phyloP scores from a whole-genome alignment of 176 grass and related monocot species.

The Eragrostis nindensis region DNA sequence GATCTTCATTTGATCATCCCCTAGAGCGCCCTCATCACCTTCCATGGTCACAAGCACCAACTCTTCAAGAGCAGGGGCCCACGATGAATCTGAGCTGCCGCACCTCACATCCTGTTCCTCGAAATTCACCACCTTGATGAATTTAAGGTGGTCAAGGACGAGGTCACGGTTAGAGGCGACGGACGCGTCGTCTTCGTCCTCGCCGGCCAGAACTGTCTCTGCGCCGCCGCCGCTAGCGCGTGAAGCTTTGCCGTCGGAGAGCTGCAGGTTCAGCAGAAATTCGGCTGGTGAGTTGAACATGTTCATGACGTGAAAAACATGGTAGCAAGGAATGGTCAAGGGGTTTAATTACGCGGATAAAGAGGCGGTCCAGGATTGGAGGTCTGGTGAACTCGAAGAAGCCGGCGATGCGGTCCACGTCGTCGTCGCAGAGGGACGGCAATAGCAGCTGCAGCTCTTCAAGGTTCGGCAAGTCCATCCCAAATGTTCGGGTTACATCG shows the following conservation, averaged over 20 bases:
- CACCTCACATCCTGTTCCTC: constrained; percentile 43
- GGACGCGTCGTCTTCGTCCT: not conserved
- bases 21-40: not conserved
- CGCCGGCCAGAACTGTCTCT: not conserved
- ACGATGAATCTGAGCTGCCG: constrained; percentile 53
- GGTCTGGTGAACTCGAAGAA: constrained; percentile 30
- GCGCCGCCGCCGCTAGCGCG: not conserved
- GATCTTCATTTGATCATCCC: constrained; percentile 20
- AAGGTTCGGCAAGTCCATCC: constrained; percentile 37
- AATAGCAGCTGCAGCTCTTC: constrained; percentile 61
- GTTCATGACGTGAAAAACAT: no score
- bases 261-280: constrained; percentile 34
- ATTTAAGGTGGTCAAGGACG: constrained; percentile 46
- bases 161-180: not conserved
- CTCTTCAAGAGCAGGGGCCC: constrained; percentile 41
- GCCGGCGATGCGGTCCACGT: constrained; percentile 4
- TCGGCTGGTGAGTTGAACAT: not conserved
- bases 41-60: constrained; percentile 49
- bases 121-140: constrained; percentile 54
- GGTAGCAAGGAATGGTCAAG: no score
- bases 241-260: not conserved
- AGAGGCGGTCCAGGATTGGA: constrained; percentile 54
- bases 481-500: no score
- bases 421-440: constrained; percentile 21
- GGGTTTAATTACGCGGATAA: constrained; percentile 50